phyloP scores from a whole-genome alignment of 108 stramenopile genomes.

The Discostella pseudostelligera region DNA sequence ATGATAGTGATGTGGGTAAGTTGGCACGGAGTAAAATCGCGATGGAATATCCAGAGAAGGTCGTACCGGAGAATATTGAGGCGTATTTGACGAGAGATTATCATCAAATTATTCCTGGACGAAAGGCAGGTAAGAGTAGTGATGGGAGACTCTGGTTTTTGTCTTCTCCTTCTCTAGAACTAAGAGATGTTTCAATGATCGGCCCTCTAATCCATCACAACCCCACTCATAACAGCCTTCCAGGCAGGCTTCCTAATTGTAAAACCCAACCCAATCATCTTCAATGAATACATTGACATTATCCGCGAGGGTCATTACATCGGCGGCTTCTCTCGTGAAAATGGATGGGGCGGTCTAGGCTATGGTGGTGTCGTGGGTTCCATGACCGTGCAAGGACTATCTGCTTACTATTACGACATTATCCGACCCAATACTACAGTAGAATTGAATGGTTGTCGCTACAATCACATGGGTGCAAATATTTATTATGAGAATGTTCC shows the following conservation, averaged over 20 bases:
- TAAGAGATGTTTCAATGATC: too few species aligned
- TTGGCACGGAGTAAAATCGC: slow-evolving; percentile 41
- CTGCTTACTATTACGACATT: slow-evolving; percentile 71
- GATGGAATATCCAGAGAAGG: slow-evolving; percentile 52
- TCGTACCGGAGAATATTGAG: slow-evolving; percentile 58
- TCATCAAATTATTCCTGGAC: slow-evolving; percentile 54
- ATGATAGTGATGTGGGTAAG: slow-evolving; percentile 33
- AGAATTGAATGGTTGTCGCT: slow-evolving; percentile 59
- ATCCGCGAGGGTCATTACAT: slow-evolving; percentile 65
- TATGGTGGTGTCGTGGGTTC: slow-evolving; percentile 75
- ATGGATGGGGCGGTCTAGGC: slow-evolving; percentile 67
- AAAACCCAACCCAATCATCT: slow-evolving; percentile 39
- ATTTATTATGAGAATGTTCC: slow-evolving; percentile 32
- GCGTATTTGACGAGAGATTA: slow-evolving; percentile 73
- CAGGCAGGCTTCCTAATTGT: slow-evolving; percentile 75
- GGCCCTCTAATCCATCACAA: too few species aligned
- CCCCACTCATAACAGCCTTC: too few species aligned
- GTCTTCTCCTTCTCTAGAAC: not conserved
- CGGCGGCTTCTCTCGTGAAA: slow-evolving; percentile 47
- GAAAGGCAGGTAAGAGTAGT: slow-evolving; percentile 21
- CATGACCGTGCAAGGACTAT: slow-evolving; percentile 74
- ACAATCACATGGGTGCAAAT: slow-evolving; percentile 66
- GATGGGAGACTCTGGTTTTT: not conserved
- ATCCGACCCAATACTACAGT: slow-evolving; percentile 50
- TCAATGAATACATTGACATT: slow-evolving; percentile 51